A percentile compares a stretch with the other conserved stretches of the same genome.
Evolutionary conservation across 805 yeast species (phyloP).

Genomic region (Lipomyces mesembrius): DNA sequence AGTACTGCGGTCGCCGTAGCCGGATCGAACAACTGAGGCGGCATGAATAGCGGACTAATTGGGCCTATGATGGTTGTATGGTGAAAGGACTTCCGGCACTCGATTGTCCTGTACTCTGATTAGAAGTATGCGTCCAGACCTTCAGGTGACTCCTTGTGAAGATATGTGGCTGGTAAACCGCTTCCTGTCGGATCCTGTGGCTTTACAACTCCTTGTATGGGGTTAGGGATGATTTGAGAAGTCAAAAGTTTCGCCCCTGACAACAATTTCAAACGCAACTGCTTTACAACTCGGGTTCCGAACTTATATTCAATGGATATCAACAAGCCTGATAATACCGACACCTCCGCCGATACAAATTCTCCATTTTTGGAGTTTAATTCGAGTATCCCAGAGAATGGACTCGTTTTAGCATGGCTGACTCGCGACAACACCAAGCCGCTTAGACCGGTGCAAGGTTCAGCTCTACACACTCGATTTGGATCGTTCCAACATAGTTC

Average conservation of each 20-base stretch:
- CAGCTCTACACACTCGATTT: slow-evolving; percentile 72
- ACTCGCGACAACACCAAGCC: slow-evolving; percentile 83
- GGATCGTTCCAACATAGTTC: slow-evolving; percentile 85
- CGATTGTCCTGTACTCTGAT: background rate
- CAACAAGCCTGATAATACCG: background rate
- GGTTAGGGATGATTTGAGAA: background rate
- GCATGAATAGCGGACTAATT: slow-evolving; percentile 9
- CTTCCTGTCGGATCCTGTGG: background rate
- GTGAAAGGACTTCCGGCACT: background rate
- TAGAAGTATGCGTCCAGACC: too few species aligned
- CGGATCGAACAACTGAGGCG: slow-evolving; percentile 32
- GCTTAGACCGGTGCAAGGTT: slow-evolving; percentile 50
- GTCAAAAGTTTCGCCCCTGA: background rate
- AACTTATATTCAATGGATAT: background rate
- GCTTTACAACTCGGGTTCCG: background rate
- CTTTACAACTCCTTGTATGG: background rate
- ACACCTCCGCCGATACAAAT: background rate
- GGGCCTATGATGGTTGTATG: background rate
- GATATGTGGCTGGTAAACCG: too few species aligned
- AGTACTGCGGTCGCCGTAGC: slow-evolving; percentile 28
- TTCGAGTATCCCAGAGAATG: slow-evolving; percentile 78
- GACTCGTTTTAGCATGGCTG: slow-evolving; percentile 82
- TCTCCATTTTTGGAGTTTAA: slow-evolving; percentile 65
- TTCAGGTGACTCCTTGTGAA: too few species aligned
- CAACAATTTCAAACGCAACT: background rate